These are phyloP conservation scores for Colletotrichum caudatum DNA, from an alignment of 2,329 filamentous ascomycete species.

Conservation along the genomic window DNA sequence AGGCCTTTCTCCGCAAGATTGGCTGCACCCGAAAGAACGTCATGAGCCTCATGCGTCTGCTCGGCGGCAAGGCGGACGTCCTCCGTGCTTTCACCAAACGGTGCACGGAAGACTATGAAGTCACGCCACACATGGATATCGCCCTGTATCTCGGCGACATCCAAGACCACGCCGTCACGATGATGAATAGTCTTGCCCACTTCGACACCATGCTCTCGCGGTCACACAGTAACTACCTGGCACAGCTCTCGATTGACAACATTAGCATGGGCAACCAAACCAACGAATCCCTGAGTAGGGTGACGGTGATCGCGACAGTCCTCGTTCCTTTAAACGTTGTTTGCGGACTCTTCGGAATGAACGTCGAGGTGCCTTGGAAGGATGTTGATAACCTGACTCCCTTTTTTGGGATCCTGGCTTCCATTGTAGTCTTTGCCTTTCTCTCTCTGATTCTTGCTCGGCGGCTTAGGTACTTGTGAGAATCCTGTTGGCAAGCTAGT, in stretches of 20 bases:
- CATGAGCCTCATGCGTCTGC: constrained; percentile 89
- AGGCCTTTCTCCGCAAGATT: constrained; percentile 88
- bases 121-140: constrained; percentile 95
- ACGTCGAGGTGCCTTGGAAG: constrained; percentile 78
- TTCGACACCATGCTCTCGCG: constrained; percentile 98
- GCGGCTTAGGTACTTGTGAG: constrained; percentile 25
- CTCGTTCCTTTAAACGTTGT: constrained; percentile 94
- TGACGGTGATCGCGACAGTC: constrained; percentile 92
- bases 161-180: constrained; percentile 98
- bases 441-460: constrained; percentile 52
- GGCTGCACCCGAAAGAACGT: constrained; percentile 93
- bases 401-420: constrained; percentile 63
- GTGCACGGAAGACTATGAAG: constrained; percentile 96
- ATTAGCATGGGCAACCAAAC: constrained; percentile 88
- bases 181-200: constrained; percentile 96
- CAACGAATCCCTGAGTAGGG: constrained; percentile 91
- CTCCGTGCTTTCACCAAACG: constrained; percentile 97
- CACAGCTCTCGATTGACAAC: constrained; percentile 92
- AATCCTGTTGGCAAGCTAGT: neutral
- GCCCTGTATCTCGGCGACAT: constrained; percentile 97
- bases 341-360: constrained; percentile 89
- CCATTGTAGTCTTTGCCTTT: constrained; percentile 65
- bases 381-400: constrained; percentile 63
- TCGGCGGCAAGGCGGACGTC: constrained; percentile 96
- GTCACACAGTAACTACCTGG: constrained; percentile 94